phyloP scores from a whole-genome alignment of 2,329 filamentous ascomycete species.

The Colletotrichum sp. region DNA sequence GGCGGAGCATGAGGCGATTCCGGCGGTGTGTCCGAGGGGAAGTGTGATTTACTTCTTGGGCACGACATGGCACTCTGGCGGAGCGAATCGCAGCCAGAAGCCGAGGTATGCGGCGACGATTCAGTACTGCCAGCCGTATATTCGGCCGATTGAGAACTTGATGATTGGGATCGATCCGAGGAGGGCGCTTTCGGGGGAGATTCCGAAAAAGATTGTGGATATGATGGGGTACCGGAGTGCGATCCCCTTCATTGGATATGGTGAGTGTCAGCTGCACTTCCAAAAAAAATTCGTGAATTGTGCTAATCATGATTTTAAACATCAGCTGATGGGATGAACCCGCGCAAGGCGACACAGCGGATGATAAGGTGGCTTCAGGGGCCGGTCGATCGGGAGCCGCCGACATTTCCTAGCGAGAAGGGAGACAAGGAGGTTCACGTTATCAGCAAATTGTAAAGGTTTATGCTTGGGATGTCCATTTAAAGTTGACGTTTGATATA shows the following conservation, averaged over 20 bases:
- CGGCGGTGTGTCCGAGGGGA: slow-evolving; percentile 37
- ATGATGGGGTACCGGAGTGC: slow-evolving; percentile 29
- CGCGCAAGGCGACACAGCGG: not conserved
- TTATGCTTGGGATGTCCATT: not conserved
- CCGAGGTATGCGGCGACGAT: slow-evolving; percentile 40
- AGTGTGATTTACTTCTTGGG: slow-evolving; percentile 39
- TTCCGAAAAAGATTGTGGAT: slow-evolving; percentile 26
- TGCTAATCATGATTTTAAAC: not conserved
- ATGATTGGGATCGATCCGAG: slow-evolving; percentile 35
- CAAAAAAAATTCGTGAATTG: too few species aligned
- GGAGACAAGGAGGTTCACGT: not conserved
- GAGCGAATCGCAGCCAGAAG: slow-evolving; percentile 32
- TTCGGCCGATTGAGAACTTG: slow-evolving; percentile 40
- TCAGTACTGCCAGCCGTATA: slow-evolving; percentile 45
- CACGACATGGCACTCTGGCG: slow-evolving; percentile 42
- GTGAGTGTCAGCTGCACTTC: not conserved
- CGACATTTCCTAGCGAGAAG: not conserved
- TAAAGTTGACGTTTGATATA: not conserved
- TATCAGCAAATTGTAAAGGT: not conserved
- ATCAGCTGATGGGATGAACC: not conserved
- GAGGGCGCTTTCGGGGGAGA: slow-evolving; percentile 5
- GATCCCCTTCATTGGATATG: slow-evolving; percentile 25
- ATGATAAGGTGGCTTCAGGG: not conserved
- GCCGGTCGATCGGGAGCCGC: not conserved
- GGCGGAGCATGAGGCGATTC: slow-evolving; percentile 30